A percentile compares a stretch with the other conserved stretches of the same genome.
Conservation (phyloP, 176 grass and related monocot genomes). For the Carex scoparia region DNA sequence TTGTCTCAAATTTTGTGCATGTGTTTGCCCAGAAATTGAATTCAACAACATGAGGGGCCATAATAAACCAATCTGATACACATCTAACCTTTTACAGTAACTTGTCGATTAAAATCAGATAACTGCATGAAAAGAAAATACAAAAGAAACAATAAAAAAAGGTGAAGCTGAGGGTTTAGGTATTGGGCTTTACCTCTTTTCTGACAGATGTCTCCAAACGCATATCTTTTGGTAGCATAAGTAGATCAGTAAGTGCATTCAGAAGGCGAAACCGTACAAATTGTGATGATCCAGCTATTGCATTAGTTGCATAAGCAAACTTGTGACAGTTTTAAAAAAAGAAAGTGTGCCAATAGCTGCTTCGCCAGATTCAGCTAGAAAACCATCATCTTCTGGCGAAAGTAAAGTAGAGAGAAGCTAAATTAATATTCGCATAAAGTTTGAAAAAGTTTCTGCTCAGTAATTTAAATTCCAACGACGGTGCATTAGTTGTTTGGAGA, state of each 20-base stretch:
- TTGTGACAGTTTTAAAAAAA: too few relatives aligned
- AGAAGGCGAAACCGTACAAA: conserved; percentile 64
- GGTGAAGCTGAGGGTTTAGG: background rate
- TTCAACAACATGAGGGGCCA: background rate
- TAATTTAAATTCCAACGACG: too few relatives aligned
- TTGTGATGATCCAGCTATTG: conserved; percentile 39
- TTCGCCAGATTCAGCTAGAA: too few relatives aligned
- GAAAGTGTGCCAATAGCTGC: too few relatives aligned
- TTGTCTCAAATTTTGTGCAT: background rate
- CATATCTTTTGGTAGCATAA: conserved; percentile 95
- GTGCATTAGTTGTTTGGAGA: too few relatives aligned
- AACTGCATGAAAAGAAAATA: background rate
- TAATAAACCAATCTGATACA: background rate
- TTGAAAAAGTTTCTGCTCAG: too few relatives aligned
- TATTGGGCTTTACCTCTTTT: conserved; percentile 57
- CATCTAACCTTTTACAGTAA: background rate
- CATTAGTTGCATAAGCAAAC: conserved; percentile 1
- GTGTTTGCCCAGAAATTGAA: background rate
- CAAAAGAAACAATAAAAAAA: background rate
- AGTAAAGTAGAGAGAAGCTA: too few relatives aligned
- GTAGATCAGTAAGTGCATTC: conserved; percentile 95
- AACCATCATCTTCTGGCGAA: too few relatives aligned
- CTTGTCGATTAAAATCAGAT: conserved; percentile 1
- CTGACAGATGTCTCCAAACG: conserved; percentile 65
- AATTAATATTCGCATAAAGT: too few relatives aligned